A percentile compares a stretch with the other conserved stretches of the same genome.
phyloP scores from a whole-genome alignment of 768 basidiomycete species.

The Amanita molliuscula region DNA sequence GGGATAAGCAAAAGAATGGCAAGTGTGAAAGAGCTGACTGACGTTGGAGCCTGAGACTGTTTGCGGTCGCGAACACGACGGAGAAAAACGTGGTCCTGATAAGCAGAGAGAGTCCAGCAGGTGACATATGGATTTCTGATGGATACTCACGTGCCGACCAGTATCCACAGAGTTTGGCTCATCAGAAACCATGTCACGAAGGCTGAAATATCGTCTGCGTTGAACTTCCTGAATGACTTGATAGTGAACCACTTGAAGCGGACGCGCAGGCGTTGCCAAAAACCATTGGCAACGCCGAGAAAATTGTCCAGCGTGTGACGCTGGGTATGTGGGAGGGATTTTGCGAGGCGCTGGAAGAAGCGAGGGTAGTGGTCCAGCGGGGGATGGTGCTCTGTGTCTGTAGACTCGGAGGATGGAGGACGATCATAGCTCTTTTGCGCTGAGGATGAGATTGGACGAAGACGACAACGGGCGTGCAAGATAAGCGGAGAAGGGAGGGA shows the following conservation, averaged over 20 bases:
- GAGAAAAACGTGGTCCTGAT: slow-evolving; percentile 90
- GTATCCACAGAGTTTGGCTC: slow-evolving; percentile 92
- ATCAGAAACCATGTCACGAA: slow-evolving; percentile 94
- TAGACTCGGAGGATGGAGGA: neutral
- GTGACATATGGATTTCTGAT: neutral
- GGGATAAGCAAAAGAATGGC: neutral
- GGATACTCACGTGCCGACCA: slow-evolving; percentile 77
- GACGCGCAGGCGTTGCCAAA: slow-evolving; percentile 82
- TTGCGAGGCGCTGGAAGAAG: slow-evolving; percentile 73
- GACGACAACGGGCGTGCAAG: neutral
- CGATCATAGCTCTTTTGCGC: slow-evolving; percentile 8
- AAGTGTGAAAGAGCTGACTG: slow-evolving; percentile 10
- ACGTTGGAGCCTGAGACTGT: slow-evolving; percentile 83
- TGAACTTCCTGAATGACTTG: slow-evolving; percentile 87
- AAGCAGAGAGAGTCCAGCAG: neutral
- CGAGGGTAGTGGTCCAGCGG: slow-evolving; percentile 55
- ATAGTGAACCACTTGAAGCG: slow-evolving; percentile 99
- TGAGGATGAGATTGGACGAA: slow-evolving; percentile 3
- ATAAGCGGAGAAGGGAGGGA: neutral
- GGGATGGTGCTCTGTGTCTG: slow-evolving; percentile 1
- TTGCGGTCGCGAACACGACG: slow-evolving; percentile 79
- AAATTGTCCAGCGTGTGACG: slow-evolving; percentile 87
- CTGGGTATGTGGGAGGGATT: slow-evolving; percentile 65
- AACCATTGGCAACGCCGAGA: slow-evolving; percentile 75
- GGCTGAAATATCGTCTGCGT: slow-evolving; percentile 93